Percentiles rank a stretch among this genome's conserved stretches.
phyloP scores from a whole-genome alignment of 768 basidiomycete genomes.

The Lactarius tabidus region DNA sequence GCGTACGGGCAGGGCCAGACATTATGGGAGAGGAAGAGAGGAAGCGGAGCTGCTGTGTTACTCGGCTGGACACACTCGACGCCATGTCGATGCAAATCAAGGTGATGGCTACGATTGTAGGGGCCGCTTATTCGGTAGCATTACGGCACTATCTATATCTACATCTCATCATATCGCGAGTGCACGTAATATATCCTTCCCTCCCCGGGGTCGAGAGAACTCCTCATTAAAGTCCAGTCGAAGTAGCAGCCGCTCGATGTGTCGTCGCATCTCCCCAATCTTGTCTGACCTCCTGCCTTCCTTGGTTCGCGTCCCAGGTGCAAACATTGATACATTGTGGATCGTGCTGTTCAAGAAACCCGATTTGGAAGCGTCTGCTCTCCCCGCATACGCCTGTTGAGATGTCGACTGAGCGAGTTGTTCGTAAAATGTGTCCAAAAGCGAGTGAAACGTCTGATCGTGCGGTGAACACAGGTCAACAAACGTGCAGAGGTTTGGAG shows the following conservation, averaged over 20 bases:
- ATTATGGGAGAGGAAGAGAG: constrained; percentile 49
- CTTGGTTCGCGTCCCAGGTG: constrained; percentile 46
- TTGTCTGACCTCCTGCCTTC: constrained; percentile 50
- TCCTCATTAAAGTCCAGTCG: constrained; percentile 82
- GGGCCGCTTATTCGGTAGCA: not conserved
- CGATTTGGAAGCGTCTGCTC: constrained; percentile 71
- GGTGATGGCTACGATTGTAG: not conserved
- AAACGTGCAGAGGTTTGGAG: not conserved
- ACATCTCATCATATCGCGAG: constrained; percentile 25
- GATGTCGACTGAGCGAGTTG: constrained; percentile 72
- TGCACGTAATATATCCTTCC: constrained; percentile 42
- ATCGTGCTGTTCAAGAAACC: constrained; percentile 54
- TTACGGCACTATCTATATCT: constrained; percentile 4
- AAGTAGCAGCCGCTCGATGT: constrained; percentile 77
- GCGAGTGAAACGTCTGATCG: constrained; percentile 56
- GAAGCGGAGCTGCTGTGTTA: constrained; percentile 60
- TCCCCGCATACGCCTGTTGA: constrained; percentile 60
- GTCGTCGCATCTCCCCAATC: constrained; percentile 67
- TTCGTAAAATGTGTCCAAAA: constrained; percentile 76
- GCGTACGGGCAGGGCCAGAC: constrained; percentile 53
- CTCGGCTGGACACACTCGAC: constrained; percentile 36
- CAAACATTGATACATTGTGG: constrained; percentile 38
- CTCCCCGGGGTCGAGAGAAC: constrained; percentile 46
- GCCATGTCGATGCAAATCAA: constrained; percentile 12
- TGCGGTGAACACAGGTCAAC: constrained; percentile 20